Base-by-base conservation (phyloP, 208 protist species). In the Herpetomonas samuelpessoai region DNA sequence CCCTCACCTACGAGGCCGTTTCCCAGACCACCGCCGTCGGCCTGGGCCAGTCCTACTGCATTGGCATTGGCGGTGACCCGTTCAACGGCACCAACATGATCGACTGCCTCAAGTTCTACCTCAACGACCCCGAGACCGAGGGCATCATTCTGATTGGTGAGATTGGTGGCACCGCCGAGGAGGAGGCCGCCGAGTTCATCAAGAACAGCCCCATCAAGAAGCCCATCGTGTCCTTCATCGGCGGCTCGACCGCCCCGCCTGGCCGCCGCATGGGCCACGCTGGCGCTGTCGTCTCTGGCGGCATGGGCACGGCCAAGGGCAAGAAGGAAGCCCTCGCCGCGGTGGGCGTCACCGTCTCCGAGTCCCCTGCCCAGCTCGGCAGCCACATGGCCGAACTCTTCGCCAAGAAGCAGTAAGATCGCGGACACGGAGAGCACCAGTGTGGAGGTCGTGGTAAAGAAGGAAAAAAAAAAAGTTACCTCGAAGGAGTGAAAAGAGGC, bases 81-180 rank as follows among this genome's bases (percentile, higher is more conserved):
- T 99, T 99, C 91, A 99, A 99, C 79, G 98, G 98, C 22, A 99
- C 98, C 49, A 98, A 99, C 88, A 99, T 99, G 91, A 92, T 99
- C 58, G 98, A 99, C 79, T 97, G 91, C 69, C 84, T 99, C 41
- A 90, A 98, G 64, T 65, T 97, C 24, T 99, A 99, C 79, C 73
- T 98, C 55, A 79, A 97, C 41, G 98, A 99, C 81, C 96, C 97
- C 52, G 80, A 99, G 64, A 99, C 98, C 3, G 89, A 99, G 79
- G 98, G 96, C 84, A 95, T 97, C 64, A 97, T 99, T 66, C 83
- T 99, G 55, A 98, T 99, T 75, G 97, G 98, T 69, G 98, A 99
- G 83, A 99, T 99, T 74, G 98, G 98, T 66, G 98, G 98, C 54
- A 82, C 77, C 18, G 97, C 97, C 22, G 98, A 99, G 79, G 98